A percentile compares a stretch with the other conserved stretches of the same genome.
Evolutionary conservation across 768 basidiomycete genomes (phyloP).

Genomic region (Russula sp.): DNA sequence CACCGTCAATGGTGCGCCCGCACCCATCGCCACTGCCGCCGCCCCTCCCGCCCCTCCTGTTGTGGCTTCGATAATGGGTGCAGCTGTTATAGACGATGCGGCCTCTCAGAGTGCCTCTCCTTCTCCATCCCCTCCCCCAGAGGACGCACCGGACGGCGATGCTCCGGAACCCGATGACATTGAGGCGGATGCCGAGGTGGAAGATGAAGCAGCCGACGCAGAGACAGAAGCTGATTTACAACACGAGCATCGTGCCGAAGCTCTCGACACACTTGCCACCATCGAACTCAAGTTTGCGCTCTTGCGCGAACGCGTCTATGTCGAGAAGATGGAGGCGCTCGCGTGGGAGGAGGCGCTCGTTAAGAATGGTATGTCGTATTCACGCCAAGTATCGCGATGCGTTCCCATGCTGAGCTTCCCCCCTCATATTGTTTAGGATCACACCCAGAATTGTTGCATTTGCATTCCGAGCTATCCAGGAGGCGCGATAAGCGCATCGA

Average conservation of each 20-base stretch:
- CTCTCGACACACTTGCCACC: constrained; percentile 78
- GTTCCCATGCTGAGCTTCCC: constrained; percentile 3
- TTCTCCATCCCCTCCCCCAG: constrained; percentile 24
- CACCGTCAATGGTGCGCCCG: constrained; percentile 17
- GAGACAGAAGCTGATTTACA: constrained; percentile 68
- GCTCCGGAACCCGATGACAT: constrained; percentile 32
- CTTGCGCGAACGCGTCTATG: constrained; percentile 79
- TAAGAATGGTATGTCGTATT: constrained; percentile 56
- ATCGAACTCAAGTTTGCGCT: constrained; percentile 94
- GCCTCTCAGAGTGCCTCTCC: constrained; percentile 23
- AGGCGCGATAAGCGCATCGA: constrained; percentile 80
- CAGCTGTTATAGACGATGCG: constrained; percentile 7
- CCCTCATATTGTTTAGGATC: constrained; percentile 47
- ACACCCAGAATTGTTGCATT: constrained; percentile 82
- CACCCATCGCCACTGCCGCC: constrained; percentile 29
- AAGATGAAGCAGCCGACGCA: constrained; percentile 34
- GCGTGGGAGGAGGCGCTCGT: constrained; percentile 86
- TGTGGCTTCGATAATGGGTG: constrained; percentile 24
- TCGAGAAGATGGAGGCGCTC: constrained; percentile 91
- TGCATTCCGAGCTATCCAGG: constrained; percentile 74
- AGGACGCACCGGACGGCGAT: constrained; percentile 29
- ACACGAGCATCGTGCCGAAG: constrained; percentile 80
- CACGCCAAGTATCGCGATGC: background rate
- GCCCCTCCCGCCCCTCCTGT: constrained; percentile 10
- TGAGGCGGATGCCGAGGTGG: constrained; percentile 32